A percentile compares a stretch with the other conserved stretches of the same genome.
Evolutionary conservation across 2,329 filamentous ascomycete genomes (phyloP).

Genomic region (Penicillium brevicompactum): DNA sequence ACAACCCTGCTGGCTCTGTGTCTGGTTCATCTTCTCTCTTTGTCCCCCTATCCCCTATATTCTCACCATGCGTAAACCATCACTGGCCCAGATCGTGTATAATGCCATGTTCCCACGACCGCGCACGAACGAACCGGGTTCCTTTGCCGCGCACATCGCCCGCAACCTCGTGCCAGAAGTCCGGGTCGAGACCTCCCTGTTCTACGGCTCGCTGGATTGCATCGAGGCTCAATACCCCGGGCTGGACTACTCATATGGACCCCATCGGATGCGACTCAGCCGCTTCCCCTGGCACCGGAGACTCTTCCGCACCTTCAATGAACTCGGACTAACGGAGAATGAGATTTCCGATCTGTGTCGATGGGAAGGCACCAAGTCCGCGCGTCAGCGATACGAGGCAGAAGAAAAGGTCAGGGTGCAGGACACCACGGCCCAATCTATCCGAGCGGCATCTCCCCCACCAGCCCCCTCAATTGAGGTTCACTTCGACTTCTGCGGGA

Average conservation of each 20-base stretch:
- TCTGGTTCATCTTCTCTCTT: background rate
- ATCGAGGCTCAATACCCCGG: constrained; percentile 68
- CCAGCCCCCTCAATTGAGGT: constrained; percentile 35
- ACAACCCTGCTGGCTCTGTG: constrained; percentile 1
- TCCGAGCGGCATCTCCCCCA: constrained; percentile 53
- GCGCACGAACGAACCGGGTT: constrained; percentile 58
- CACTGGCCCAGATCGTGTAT: constrained; percentile 61
- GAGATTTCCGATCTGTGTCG: constrained; percentile 65
- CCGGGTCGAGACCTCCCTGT: constrained; percentile 63
- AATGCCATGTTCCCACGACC: constrained; percentile 60
- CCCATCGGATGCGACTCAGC: constrained; percentile 64
- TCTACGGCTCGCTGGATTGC: constrained; percentile 66
- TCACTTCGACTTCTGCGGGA: constrained; percentile 30
- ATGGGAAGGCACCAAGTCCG: constrained; percentile 57
- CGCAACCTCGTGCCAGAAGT: constrained; percentile 67
- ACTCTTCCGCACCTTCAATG: constrained; percentile 64
- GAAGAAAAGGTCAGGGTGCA: constrained; percentile 62
- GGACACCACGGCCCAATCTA: constrained; percentile 63
- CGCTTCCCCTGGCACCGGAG: constrained; percentile 63
- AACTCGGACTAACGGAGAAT: constrained; percentile 57
- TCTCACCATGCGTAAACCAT: constrained; percentile 61
- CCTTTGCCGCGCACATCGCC: constrained; percentile 61
- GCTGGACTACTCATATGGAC: constrained; percentile 63
- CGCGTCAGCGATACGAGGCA: constrained; percentile 48
- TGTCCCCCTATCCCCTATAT: constrained; percentile 2